Evolutionary conservation across 768 basidiomycete species (phyloP), one percentile per base, ranked within the genome.

Genomic region (Leccinum boreale): DNA sequence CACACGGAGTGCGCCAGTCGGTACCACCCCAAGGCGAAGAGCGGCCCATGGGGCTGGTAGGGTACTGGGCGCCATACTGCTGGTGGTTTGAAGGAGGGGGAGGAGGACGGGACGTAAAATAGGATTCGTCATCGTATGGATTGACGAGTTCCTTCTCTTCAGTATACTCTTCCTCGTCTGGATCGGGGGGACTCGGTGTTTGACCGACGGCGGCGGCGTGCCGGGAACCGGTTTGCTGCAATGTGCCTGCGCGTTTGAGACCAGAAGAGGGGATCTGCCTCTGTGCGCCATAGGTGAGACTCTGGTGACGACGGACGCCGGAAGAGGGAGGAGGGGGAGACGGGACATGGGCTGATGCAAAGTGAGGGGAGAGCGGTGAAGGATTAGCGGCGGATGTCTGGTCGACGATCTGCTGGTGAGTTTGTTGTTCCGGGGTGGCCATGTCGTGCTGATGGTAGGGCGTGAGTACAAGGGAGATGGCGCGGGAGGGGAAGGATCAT

Each of bases 291-390:
- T 89, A 85, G 24, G 87, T 93, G 50, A 93, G 80, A 56, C 87
- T 90, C 57, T 87, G 86, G 70, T 92, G 89, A 57, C 92, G 80
- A 42, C 92, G 86, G 26, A 94, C 89, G 50, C 81, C 81, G 1
- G 87, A 82, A 47, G 74, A 81, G n/a, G 81, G 79, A 11, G 89
- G 85, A 53, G 90, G 89, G 10, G 88, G 88, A 3, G 87, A 90
- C 1, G 89, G 85, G 44, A 78, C 78, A 62, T 81, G 75, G 19
- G 78, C 67, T 19, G 75, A 69, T 23, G 73, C 72, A 65, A 84
- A 87, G 58, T 85, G 85, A 42, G 89, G 82, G 2, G 87, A 84
- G 24, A 87, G 75, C 1, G 89, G 85, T 2, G 88, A 85, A 5
- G 74, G 75, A 44, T 71, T 69, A 4, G 58, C 50, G 28, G 54